Evolutionary conservation across 805 yeast genomes (phyloP).

Genomic region (Schwanniomyces yamadae): DNA sequence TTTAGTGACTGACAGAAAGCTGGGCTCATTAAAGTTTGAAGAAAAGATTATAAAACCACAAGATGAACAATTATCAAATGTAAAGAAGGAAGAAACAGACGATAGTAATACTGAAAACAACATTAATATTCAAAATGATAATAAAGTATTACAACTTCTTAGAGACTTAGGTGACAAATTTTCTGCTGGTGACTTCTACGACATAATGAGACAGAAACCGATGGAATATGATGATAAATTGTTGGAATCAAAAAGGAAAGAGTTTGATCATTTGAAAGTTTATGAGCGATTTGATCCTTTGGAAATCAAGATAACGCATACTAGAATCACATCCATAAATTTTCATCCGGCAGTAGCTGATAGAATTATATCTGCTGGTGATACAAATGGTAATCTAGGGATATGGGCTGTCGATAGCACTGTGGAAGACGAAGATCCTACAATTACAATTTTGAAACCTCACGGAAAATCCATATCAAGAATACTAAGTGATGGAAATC

Average conservation of each 20-base stretch:
- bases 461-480: slow-evolving; percentile 76
- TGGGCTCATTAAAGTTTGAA: slow-evolving; percentile 35
- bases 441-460: slow-evolving; percentile 63
- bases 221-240: slow-evolving; percentile 34
- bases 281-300: slow-evolving; percentile 63
- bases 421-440: slow-evolving; percentile 40
- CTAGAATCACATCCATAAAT: slow-evolving; percentile 68
- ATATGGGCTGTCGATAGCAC: slow-evolving; percentile 73
- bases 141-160: slow-evolving; percentile 33
- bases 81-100: slow-evolving; percentile 8
- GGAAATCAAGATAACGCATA: slow-evolving; percentile 66
- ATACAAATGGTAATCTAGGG: slow-evolving; percentile 82
- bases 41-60: slow-evolving; percentile 21
- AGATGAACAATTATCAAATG: slow-evolving; percentile 3
- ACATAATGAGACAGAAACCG: slow-evolving; percentile 38
- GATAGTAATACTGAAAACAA: slow-evolving; percentile 9
- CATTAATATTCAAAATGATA: slow-evolving; percentile 14
- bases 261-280: slow-evolving; percentile 50
- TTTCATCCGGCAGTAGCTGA: slow-evolving; percentile 73
- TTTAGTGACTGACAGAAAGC: slow-evolving; percentile 43
- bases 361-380: slow-evolving; percentile 79
- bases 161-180: slow-evolving; percentile 47
- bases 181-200: slow-evolving; percentile 72
- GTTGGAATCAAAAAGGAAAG: slow-evolving; percentile 50
- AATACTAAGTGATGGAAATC: slow-evolving; percentile 51